Evolutionary conservation across 164 flowering plant genomes (phyloP), one percentile per base, ranked within the genome.

Genomic region (Cinnamomum micranthum): DNA sequence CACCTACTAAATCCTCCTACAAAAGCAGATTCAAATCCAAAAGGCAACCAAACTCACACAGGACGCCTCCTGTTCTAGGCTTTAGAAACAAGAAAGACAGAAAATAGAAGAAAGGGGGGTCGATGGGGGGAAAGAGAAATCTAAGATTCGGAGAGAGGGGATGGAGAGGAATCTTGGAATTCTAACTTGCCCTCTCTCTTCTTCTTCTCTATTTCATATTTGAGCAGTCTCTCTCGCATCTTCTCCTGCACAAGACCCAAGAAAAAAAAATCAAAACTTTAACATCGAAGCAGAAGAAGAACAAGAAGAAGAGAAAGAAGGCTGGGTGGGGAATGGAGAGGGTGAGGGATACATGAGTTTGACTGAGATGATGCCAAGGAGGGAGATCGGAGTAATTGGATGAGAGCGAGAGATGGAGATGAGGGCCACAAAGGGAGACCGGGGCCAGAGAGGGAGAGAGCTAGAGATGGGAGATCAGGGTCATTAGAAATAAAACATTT

Each of bases 171-270:
- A 52, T 52, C 58, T 52, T 7, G 58, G 6, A 28, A 28, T 3
- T 66, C 69, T 28, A 24, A 27, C 4, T 24, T 14, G 4, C 9
- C 12, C 47, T 66, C 69, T 28, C 69, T 66, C 41, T 66, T 66
- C 69, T 28, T 25, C 69, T 66, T 66, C 17, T 66, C 69, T 47
- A 66, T 66, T 65, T 79, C 76, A 50, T 79, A 82, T 41, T 77
- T 20, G 20, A 25, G 31, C 72, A 82, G 41, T 15, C 79, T 76
- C 80, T 79, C 71, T 25, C 64, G 71, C 81, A 81, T 74, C 68
- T 76, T 74, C 72, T 78, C 79, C 80, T 80, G 80, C 7, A 60
- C 31, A 41, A 14, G 3, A 14, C 12, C 17, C 14, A 27, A 24
- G 25, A 24, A 24, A 12, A 63, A 63, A 19, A 23, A 63, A n/a